Base-by-base conservation (phyloP, 225 moss, liverwort and hornwort genomes). In the Pleurozium schreberi region DNA sequence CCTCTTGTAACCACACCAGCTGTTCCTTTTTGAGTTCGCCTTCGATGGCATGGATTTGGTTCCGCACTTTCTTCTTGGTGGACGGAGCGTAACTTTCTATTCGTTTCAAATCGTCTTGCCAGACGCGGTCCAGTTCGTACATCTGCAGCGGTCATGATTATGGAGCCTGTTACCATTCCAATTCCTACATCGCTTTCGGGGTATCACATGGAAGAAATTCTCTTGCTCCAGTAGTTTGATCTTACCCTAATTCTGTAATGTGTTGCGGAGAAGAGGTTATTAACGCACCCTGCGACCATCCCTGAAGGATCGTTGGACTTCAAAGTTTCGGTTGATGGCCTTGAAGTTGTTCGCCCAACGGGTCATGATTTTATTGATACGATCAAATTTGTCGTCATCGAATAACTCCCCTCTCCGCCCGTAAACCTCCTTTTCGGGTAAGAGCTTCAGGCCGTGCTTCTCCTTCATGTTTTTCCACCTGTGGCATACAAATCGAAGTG, bases 1-100 rank as follows among this genome's bases (percentile, higher is more conserved):
- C 91, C 86, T 95, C 95, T 75, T 95, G 93, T 85, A 95, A 88
- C 95, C 95, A 95, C 66, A 93, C 77, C 20, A 95, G 88, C 67
- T 91, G 91, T 53, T 93, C 90, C 52, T 90, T 93, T 59, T 88
- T 90, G 26, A 95, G 92, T 88, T 93, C 83, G 14, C 87, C 89
- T 84, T 93, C 95, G 52, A 95, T 93, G 49, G 91, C 92, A 38
- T 52, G 49, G 77, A 95, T 95, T 82, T 93, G 93, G 75, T 85
- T 89, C 76, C 89, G 88, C 70, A 95, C 91, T 80, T 93, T 93
- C 87, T 92, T 91, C 88, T 92, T 90, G 25, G 91, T 92, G 9
- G 89, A 86, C 3, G 91, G 91, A 45, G 90, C 82, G 57, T 91
- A 93, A 30, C 78, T 73, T 57, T 91, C 91, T 52, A 95, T 93